Base-by-base conservation (phyloP, 2,329 filamentous ascomycete species). In the Hypoxylon sp. region DNA sequence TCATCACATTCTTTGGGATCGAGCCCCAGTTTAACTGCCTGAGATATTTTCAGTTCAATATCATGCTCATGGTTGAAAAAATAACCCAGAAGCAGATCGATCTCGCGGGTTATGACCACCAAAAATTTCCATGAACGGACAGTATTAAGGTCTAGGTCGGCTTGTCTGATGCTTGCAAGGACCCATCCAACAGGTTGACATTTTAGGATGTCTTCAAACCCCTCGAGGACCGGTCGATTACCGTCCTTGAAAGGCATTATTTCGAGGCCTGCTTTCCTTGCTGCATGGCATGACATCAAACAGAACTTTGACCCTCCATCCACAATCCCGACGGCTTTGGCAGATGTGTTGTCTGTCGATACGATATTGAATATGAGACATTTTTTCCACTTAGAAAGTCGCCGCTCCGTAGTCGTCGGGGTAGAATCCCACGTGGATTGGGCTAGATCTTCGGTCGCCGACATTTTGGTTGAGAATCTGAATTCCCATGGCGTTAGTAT, bases 61-160 rank as follows among this genome's bases (percentile, higher is more conserved):
- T 27, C 31, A 54, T 40, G 8, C 17, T 37, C 8, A 6, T 54
- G 33, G 20, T 40, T 37, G 31, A 54, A 54, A n/a, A 20, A 10
- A 25, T 6, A 11, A 6, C 51, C 51, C 6, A 54, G 51, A 22
- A 54, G 51, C 33, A 54, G 14, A 31, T 17, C 17, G 30, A 54
- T 25, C 7, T 54, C 40, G 17, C 6, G 2, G 17, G 2, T 40
- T 14, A 13, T 2, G 33, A 54, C 11, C n/a, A 54, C 51, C 14
- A 37, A 33, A 37, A 54, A 22, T 6, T 6, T n/a, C 17, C 33
- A 35, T 35, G 4, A 14, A 14, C 8, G n/a, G n/a, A n/a, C 10
- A 11, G 51, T 40, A 1, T 54, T n/a, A 40, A 54, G 51, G 2
- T 13, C 2, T 17, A 54, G 51, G 51, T 54, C 51, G 2, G 30